Percentiles rank a stretch among this genome's conserved stretches.
These are phyloP conservation scores for Pleurotus djamor DNA, from an alignment of 768 basidiomycete genomes.

Conservation along the genomic window DNA sequence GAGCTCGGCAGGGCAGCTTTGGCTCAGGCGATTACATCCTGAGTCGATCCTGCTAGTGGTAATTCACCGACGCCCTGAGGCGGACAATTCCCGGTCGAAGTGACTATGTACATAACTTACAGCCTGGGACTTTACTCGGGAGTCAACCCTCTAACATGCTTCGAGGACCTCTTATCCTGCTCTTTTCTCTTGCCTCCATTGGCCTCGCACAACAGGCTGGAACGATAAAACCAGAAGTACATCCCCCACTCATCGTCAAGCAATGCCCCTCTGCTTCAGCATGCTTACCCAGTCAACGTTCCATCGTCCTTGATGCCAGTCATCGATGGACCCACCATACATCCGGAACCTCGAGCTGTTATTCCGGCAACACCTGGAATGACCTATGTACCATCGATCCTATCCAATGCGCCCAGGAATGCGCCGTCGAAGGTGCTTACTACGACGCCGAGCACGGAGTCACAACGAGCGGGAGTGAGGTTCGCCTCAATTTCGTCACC, in stretches of 20 bases:
- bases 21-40: no score
- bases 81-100: no score
- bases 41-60: no score
- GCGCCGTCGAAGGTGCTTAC: slow-evolving; percentile 20
- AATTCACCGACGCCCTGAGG: no score
- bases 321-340: slow-evolving; percentile 31
- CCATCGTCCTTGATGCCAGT: slow-evolving; percentile 33
- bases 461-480: slow-evolving; percentile 25
- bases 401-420: slow-evolving; percentile 11
- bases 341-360: slow-evolving; percentile 23
- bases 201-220: slow-evolving; percentile 39
- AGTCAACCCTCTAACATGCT: no score
- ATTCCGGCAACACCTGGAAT: slow-evolving; percentile 39
- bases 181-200: no score
- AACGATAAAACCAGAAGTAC: slow-evolving; percentile 31
- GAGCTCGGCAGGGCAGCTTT: no score
- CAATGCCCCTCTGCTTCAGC: slow-evolving; percentile 24
- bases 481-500: slow-evolving; percentile 31
- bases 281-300: slow-evolving; percentile 15
- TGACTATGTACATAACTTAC: no score
- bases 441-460: slow-evolving; percentile 34
- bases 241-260: slow-evolving; percentile 28
- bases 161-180: no score
- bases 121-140: no score
- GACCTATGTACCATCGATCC: slow-evolving; percentile 26